Base-by-base conservation (phyloP, 2,329 filamentous ascomycete species). In the Boeremia exigua region DNA sequence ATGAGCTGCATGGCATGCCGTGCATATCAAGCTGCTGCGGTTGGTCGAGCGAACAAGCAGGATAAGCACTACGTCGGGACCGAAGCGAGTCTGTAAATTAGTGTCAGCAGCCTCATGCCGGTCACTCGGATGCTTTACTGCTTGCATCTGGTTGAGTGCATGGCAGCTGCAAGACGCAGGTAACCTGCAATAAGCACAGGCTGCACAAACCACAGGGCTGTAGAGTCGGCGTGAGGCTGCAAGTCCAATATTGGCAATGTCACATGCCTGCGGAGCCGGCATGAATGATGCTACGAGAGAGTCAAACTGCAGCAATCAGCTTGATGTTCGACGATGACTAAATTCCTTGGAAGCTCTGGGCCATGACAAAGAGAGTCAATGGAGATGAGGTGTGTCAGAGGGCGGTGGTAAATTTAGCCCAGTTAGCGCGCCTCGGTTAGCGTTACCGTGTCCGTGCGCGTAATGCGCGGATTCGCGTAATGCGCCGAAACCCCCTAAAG, bases 41-140 rank as follows among this genome's bases (percentile, higher is more conserved):
- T 33, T 34, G 37, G 50, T 43, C 47, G 8, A 8, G 10, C 29
- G 14, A 8, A 12, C n/a, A 29, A 43, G 15, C 40, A 40, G 17
- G 28, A 30, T 53, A 47, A 53, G 50, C 50, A 53, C 50, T 53
- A 53, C 36, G 17, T 53, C 30, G 43, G 23, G 17, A 42, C 43
- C 29, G 29, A 42, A 28, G 32, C 43, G 19, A 23, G n/a, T 47
- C 23, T 53, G 36, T 43, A n/a, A 23, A 42, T 37, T 29, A 42
- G 23, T 33, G 37, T 53, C 42, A 53, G 50, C 43, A 53, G 50
- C 50, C 37, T 40, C 30, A 42, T 47, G 37, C 23, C 9, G 25
- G 30, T 29, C 23, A 36, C n/a, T 43, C 39, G 32, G 12, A 9
- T 23, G 8, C 27, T 44, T 17, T 19, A 23, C 12, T 23, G 15